phyloP scores from a whole-genome alignment of 257 asterid species.

The Eustoma russellianum region DNA sequence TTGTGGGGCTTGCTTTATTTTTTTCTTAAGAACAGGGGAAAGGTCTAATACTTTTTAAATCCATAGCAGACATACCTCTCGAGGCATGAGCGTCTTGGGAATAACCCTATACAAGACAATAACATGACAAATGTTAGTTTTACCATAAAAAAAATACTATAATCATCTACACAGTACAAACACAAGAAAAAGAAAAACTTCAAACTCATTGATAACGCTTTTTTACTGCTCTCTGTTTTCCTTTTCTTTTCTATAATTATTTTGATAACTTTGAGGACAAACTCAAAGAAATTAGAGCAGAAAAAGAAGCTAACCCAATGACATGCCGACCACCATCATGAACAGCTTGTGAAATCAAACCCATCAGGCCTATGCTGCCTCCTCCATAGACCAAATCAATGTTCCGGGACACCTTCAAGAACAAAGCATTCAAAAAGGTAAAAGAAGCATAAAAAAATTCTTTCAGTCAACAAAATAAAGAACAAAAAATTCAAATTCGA shows the following conservation, averaged over 20 bases:
- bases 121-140: constrained; percentile 54
- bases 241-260: constrained; percentile 4
- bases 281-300: constrained; percentile 11
- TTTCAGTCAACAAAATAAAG: not conserved
- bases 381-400: constrained; percentile 98
- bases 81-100: constrained; percentile 99
- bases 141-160: constrained; percentile 13
- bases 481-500: not conserved
- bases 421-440: constrained; percentile 8
- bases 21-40: constrained; percentile 16
- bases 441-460: not conserved
- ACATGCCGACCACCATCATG: constrained; percentile 93
- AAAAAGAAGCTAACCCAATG: constrained; percentile 47
- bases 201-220: constrained; percentile 7
- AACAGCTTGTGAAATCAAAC: constrained; percentile 90
- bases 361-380: constrained; percentile 97
- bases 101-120: constrained; percentile 79
- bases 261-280: constrained; percentile 17
- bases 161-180: constrained; percentile 7
- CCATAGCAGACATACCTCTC: constrained; percentile 69
- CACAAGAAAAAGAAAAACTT: not conserved
- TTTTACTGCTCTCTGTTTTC: constrained; percentile 4
- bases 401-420: constrained; percentile 59
- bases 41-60: constrained; percentile 27
- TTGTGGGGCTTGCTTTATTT: constrained; percentile 14